These are phyloP conservation scores for Psophocarpus tetragonolobus DNA, from an alignment of 306 rosid species.

Conservation along the genomic window DNA sequence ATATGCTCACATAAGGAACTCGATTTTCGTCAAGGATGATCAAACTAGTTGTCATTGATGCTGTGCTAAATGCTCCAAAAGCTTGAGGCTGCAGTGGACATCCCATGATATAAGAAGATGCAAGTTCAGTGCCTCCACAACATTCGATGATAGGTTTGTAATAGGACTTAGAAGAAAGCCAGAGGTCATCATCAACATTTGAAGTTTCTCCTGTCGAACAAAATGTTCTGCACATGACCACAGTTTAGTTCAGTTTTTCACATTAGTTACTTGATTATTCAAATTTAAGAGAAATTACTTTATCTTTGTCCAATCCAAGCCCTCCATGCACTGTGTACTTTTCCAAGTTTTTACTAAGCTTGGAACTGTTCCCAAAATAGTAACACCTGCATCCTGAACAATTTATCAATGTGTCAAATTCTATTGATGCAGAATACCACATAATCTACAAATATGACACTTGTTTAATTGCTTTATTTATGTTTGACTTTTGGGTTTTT, in stretches of 20 bases:
- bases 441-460: background rate
- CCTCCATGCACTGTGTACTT: slow-evolving; percentile 78
- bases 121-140: slow-evolving; percentile 92
- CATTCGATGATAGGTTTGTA: slow-evolving; percentile 73
- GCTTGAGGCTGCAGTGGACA: slow-evolving; percentile 83
- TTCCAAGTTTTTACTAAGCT: slow-evolving; percentile 95
- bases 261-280: background rate
- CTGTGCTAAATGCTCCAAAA: slow-evolving; percentile 81
- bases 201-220: slow-evolving; percentile 84
- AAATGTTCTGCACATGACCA: slow-evolving; percentile 55
- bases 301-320: slow-evolving; percentile 92
- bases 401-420: slow-evolving; percentile 4
- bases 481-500: background rate
- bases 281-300: slow-evolving; percentile 48
- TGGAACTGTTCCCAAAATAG: slow-evolving; percentile 92
- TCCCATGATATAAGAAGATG: slow-evolving; percentile 61
- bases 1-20: slow-evolving; percentile 57
- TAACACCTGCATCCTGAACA: slow-evolving; percentile 90
- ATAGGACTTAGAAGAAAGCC: slow-evolving; percentile 87
- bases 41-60: slow-evolving; percentile 70
- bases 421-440: background rate
- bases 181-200: slow-evolving; percentile 86
- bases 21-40: slow-evolving; percentile 81
- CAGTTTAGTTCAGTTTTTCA: slow-evolving; percentile 27
- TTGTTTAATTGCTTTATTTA: background rate